Base-by-base conservation (phyloP, 2,329 filamentous ascomycete genomes). In the Hypoxylon sp. region DNA sequence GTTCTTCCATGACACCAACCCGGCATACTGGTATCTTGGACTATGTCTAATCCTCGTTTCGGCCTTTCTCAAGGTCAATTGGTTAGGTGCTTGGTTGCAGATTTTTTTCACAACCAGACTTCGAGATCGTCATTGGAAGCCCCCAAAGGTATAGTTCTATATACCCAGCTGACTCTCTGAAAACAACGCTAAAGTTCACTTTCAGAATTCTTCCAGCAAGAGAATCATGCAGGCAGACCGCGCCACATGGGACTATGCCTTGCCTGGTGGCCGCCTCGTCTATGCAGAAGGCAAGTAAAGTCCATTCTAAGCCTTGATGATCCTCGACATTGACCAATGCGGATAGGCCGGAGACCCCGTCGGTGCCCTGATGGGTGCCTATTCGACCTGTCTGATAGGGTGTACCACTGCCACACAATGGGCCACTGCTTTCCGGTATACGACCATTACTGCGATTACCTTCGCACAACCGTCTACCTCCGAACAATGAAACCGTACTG, bases 401-500 rank as follows among this genome's bases (percentile, higher is more conserved):
- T 63, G 29, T 72, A 71, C 52, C 71, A 71, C 53, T 70, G 66
- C 35, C 22, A 13, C 4, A n/a, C 1, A 11, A 50, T 63, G 3
- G 35, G 39, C 4, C 61, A 53, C 24, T 70, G 66, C 46, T 53
- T 71, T 13, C 68, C 71, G 2, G 31, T 72, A 0, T 71, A 70
- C 44, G 66, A 72, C 35, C 68, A 72, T 46, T 72, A 53, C 26
- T 72, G 71, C 35, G 11, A 22, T 0, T 71, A 54, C 47, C 19
- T 70, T 44, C 39, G 35, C 22, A 33, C 65, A 11, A 46, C 61
- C 3, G 67, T 72, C 29, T 72, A 71, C 57, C 65, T 71, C 22
- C 66, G 66, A 22, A 71, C 71, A 3, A 63, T 72, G 42, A 72
- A 72, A 64, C 46, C 66, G 29, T 72, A 72, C 55, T 53, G 62